phyloP scores from a whole-genome alignment of 2,329 filamentous ascomycete genomes.

The Xylaria digitata region DNA sequence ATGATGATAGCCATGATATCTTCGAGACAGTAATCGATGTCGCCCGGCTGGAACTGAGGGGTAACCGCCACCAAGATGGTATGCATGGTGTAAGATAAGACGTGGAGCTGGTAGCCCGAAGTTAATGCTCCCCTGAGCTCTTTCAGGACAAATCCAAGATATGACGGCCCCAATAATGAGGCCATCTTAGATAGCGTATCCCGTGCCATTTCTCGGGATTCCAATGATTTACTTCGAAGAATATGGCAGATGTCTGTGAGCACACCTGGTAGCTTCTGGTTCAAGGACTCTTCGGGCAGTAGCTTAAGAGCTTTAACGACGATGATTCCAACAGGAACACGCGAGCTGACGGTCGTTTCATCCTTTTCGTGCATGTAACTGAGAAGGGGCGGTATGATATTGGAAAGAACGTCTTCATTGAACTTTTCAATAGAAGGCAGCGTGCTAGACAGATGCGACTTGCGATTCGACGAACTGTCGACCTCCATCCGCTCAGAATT shows the following conservation, averaged over 20 bases:
- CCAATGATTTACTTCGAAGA: slow-evolving; percentile 86
- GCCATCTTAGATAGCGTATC: slow-evolving; percentile 89
- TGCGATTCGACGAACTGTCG: slow-evolving; percentile 49
- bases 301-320: slow-evolving; percentile 88
- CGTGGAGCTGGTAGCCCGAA: slow-evolving; percentile 91
- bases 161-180: slow-evolving; percentile 80
- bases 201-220: slow-evolving; percentile 89
- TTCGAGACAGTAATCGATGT: slow-evolving; percentile 86
- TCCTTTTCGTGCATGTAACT: slow-evolving; percentile 93
- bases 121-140: slow-evolving; percentile 86
- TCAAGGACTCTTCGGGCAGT: slow-evolving; percentile 78
- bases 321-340: slow-evolving; percentile 89
- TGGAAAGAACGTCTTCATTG: slow-evolving; percentile 75
- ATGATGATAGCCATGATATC: slow-evolving; percentile 87
- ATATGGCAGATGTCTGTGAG: slow-evolving; percentile 94
- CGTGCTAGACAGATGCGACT: slow-evolving; percentile 67
- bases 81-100: slow-evolving; percentile 94
- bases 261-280: slow-evolving; percentile 80
- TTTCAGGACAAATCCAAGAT: slow-evolving; percentile 92
- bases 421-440: slow-evolving; percentile 76
- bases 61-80: slow-evolving; percentile 83
- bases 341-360: slow-evolving; percentile 91
- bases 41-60: slow-evolving; percentile 80
- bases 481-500: slow-evolving; percentile 58
- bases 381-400: slow-evolving; percentile 82